Evolutionary conservation across 2,329 filamentous ascomycete species (phyloP).

Genomic region (Colletotrichum lentis): DNA sequence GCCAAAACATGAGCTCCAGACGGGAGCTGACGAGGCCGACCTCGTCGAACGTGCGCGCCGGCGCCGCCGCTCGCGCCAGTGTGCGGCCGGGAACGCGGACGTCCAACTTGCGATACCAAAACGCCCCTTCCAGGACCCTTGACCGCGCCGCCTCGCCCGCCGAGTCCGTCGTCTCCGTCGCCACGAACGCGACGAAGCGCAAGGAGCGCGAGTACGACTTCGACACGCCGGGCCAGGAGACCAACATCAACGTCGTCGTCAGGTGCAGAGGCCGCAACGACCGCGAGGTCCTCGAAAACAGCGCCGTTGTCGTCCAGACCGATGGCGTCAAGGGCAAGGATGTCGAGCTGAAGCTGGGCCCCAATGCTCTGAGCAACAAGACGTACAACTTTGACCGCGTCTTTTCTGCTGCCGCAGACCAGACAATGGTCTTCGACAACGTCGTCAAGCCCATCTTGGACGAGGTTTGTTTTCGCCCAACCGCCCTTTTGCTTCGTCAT

Average conservation of each 20-base stretch:
- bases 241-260: constrained; percentile 97
- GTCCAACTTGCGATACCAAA: constrained; percentile 37
- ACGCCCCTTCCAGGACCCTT: constrained; percentile 42
- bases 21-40: constrained; percentile 38
- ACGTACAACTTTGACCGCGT: constrained; percentile 97
- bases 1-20: constrained; percentile 35
- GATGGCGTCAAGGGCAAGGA: constrained; percentile 87
- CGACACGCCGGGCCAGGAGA: constrained; percentile 75
- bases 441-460: constrained; percentile 92
- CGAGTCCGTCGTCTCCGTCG: constrained; percentile 70
- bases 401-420: constrained; percentile 93
- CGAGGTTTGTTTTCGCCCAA: constrained; percentile 67
- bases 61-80: constrained; percentile 29
- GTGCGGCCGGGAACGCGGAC: constrained; percentile 34
- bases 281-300: constrained; percentile 92
- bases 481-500: constrained; percentile 9
- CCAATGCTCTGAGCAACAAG: constrained; percentile 92
- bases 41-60: constrained; percentile 33
- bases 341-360: constrained; percentile 89
- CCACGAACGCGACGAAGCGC: constrained; percentile 73
- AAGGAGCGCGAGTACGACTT: constrained; percentile 86
- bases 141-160: constrained; percentile 71
- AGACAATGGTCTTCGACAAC: constrained; percentile 93
- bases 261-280: constrained; percentile 92
- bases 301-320: constrained; percentile 87